These are phyloP conservation scores for Syzygium syzygioides DNA, from an alignment of 441 rosid species.

Conservation along the genomic window DNA sequence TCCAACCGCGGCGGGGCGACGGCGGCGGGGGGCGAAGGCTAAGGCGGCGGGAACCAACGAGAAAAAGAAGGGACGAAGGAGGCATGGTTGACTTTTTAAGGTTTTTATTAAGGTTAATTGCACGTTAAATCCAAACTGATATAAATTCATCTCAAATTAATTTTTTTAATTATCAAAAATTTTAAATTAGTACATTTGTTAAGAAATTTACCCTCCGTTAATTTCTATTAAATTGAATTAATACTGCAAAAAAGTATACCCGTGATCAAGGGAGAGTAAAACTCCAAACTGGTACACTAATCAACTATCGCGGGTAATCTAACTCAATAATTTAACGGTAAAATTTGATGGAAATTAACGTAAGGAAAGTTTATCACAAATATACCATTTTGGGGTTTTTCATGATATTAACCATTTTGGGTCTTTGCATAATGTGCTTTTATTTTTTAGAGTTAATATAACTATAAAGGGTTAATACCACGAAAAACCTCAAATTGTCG, in stretches of 20 bases:
- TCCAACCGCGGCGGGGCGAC: background rate
- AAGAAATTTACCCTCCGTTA: too few relatives aligned
- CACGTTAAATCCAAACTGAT: background rate
- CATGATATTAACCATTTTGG: background rate
- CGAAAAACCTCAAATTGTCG: too few relatives aligned
- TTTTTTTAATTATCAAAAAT: accelerated
- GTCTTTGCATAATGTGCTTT: background rate
- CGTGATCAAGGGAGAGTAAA: too few relatives aligned
- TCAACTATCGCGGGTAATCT: accelerated
- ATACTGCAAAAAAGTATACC: too few relatives aligned
- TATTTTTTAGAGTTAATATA: background rate
- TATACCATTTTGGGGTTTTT: accelerated
- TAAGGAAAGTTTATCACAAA: accelerated
- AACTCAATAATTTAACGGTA: too few relatives aligned
- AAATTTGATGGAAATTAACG: too few relatives aligned
- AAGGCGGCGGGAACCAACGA: background rate
- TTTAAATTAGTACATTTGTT: accelerated
- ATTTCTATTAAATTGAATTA: accelerated
- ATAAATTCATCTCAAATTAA: too few relatives aligned
- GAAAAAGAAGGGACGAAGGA: background rate
- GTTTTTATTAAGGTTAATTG: background rate
- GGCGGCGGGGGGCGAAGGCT: background rate
- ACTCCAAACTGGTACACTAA: accelerated
- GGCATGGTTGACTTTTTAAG: background rate
- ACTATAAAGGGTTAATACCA: too few relatives aligned